phyloP scores from a whole-genome alignment of 306 rosid species.

The Acacia acuminata region DNA sequence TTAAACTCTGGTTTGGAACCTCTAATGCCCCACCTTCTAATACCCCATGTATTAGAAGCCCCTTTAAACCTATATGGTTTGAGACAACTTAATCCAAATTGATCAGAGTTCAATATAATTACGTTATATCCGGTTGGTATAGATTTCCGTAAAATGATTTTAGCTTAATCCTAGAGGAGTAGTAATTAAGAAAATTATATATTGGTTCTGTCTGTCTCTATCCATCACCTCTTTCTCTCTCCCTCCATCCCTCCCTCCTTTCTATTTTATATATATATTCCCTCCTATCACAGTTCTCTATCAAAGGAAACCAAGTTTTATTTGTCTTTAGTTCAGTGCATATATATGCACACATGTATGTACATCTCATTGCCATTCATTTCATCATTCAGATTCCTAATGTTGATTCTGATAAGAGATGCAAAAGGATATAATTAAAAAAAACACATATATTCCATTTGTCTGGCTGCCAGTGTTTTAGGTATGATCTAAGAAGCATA shows the following conservation, averaged over 20 bases:
- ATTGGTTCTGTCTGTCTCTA: neutral
- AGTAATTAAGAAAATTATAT: neutral
- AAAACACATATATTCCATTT: conserved; percentile 17
- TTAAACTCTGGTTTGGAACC: neutral
- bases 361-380: neutral
- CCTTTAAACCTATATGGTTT: neutral
- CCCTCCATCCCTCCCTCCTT: neutral
- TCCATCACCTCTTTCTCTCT: neutral
- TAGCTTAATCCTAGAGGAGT: conserved; percentile 2
- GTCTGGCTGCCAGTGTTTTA: neutral
- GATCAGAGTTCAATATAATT: neutral
- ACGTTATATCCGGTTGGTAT: neutral
- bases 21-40: neutral
- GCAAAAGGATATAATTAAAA: neutral
- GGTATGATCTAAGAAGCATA: neutral
- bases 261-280: neutral
- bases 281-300: conserved; percentile 15
- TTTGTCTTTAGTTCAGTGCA: conserved; percentile 14
- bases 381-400: neutral
- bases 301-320: conserved; percentile 37
- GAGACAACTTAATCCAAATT: neutral
- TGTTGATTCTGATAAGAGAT: neutral
- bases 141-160: neutral
- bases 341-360: neutral
- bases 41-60: neutral